phyloP scores from a whole-genome alignment of 2,329 filamentous ascomycete genomes.

The Epichloe bromicola region DNA sequence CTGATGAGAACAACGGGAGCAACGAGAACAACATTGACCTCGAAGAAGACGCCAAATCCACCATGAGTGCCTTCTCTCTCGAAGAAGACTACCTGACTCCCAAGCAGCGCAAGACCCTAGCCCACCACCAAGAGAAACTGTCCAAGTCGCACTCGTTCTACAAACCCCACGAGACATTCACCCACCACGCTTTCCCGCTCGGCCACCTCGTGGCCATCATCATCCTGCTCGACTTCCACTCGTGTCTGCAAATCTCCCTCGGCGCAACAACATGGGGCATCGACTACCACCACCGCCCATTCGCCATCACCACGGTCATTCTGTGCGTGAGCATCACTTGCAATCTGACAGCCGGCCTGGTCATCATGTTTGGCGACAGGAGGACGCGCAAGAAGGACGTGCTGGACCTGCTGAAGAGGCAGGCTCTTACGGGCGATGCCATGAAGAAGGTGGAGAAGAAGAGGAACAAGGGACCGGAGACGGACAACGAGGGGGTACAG shows the following conservation, averaged over 20 bases:
- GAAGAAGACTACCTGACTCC: slow-evolving; percentile 49
- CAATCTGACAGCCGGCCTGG: slow-evolving; percentile 62
- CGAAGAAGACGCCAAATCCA: slow-evolving; percentile 27
- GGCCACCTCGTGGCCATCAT: slow-evolving; percentile 63
- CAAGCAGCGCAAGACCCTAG: slow-evolving; percentile 54
- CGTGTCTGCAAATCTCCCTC: slow-evolving; percentile 65
- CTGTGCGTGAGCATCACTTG: slow-evolving; percentile 66
- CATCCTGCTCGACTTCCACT: slow-evolving; percentile 68
- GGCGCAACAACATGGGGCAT: slow-evolving; percentile 71
- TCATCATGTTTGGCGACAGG: slow-evolving; percentile 66
- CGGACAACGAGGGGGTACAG: neutral
- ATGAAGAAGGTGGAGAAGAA: slow-evolving; percentile 31
- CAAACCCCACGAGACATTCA: slow-evolving; percentile 75
- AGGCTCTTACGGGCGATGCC: slow-evolving; percentile 55
- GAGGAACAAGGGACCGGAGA: slow-evolving; percentile 5
- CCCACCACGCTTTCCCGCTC: slow-evolving; percentile 68
- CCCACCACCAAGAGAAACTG: slow-evolving; percentile 69
- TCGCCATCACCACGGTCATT: slow-evolving; percentile 67
- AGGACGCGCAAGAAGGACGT: slow-evolving; percentile 78
- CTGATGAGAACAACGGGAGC: slow-evolving; percentile 9
- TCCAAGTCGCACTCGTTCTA: slow-evolving; percentile 78
- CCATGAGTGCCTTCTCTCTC: slow-evolving; percentile 24
- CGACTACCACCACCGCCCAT: slow-evolving; percentile 52
- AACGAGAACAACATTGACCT: slow-evolving; percentile 2
- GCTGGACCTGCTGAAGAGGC: slow-evolving; percentile 60